A percentile compares a stretch with the other conserved stretches of the same genome.
phyloP scores from a whole-genome alignment of 139 green algal species.

The Coelastrella sp. region DNA sequence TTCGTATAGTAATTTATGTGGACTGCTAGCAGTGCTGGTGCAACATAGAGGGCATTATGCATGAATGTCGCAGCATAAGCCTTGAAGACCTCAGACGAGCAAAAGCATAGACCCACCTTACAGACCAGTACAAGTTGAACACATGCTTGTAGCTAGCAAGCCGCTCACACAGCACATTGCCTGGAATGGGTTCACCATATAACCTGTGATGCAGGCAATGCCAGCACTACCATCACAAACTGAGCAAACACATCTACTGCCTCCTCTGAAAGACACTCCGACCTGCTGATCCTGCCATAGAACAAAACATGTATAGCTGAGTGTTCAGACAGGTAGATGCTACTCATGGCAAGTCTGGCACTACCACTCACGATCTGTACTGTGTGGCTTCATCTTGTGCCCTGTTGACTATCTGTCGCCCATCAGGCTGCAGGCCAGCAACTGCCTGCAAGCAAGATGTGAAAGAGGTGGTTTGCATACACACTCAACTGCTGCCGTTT shows the following conservation, averaged over 20 bases:
- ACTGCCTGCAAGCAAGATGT: conserved; percentile 60
- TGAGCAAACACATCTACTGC: too few species aligned
- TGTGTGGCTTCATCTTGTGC: conserved; percentile 77
- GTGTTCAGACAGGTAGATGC: too few species aligned
- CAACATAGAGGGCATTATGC: too few species aligned
- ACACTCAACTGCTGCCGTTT: neutral
- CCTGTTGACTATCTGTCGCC: conserved; percentile 87
- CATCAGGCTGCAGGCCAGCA: conserved; percentile 84
- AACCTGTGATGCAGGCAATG: conserved; percentile 68
- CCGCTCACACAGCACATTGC: conserved; percentile 91
- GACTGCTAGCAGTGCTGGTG: too few species aligned
- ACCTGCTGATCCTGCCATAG: too few species aligned
- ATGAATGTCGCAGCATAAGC: too few species aligned
- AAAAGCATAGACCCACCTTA: neutral
- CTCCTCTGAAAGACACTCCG: too few species aligned
- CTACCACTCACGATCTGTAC: conserved; percentile 39
- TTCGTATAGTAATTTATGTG: too few species aligned
- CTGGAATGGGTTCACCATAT: conserved; percentile 95
- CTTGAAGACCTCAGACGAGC: too few species aligned
- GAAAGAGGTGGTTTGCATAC: neutral
- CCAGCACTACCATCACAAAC: neutral
- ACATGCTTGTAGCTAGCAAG: conserved; percentile 94
- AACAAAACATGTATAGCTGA: too few species aligned
- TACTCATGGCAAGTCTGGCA: neutral
- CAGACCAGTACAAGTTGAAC: conserved; percentile 98